Percentiles rank a stretch among this genome's conserved stretches.
Evolutionary conservation across 2,329 filamentous ascomycete species (phyloP).

Genomic region (Coleophoma eucalyptorum): DNA sequence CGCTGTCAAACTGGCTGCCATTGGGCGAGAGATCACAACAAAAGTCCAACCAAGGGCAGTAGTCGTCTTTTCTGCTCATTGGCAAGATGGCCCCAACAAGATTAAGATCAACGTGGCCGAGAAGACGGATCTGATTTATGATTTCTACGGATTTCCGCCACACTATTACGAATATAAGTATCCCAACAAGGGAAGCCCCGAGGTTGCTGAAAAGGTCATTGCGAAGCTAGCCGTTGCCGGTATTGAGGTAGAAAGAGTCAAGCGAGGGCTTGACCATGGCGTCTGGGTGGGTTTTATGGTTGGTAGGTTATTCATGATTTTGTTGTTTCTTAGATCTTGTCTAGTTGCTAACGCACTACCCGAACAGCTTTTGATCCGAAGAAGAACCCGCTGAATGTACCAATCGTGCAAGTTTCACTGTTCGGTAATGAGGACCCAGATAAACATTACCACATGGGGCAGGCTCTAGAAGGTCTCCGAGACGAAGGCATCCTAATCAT

Average conservation of each 20-base stretch:
- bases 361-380: slow-evolving; percentile 14
- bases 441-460: slow-evolving; percentile 62
- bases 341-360: slow-evolving; percentile 5
- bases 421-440: slow-evolving; percentile 60
- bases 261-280: slow-evolving; percentile 67
- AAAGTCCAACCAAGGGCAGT: slow-evolving; percentile 66
- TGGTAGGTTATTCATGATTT: slow-evolving; percentile 10
- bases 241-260: slow-evolving; percentile 54
- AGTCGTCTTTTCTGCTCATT: slow-evolving; percentile 73
- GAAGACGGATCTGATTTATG: slow-evolving; percentile 62
- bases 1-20: slow-evolving; percentile 56
- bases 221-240: slow-evolving; percentile 47
- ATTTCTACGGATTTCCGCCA: slow-evolving; percentile 69
- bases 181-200: slow-evolving; percentile 56
- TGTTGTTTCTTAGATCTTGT: slow-evolving; percentile 3
- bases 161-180: slow-evolving; percentile 66
- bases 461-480: slow-evolving; percentile 57
- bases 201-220: slow-evolving; percentile 55
- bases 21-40: slow-evolving; percentile 66
- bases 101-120: slow-evolving; percentile 64
- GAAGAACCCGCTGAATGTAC: slow-evolving; percentile 57
- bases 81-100: slow-evolving; percentile 53
- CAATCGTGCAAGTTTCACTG: slow-evolving; percentile 69
- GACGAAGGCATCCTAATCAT: slow-evolving; percentile 65
- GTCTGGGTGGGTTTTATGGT: slow-evolving; percentile 63